These are phyloP conservation scores for Penicillium coffeae DNA, from an alignment of 495 filamentous ascomycete species.

Conservation along the genomic window DNA sequence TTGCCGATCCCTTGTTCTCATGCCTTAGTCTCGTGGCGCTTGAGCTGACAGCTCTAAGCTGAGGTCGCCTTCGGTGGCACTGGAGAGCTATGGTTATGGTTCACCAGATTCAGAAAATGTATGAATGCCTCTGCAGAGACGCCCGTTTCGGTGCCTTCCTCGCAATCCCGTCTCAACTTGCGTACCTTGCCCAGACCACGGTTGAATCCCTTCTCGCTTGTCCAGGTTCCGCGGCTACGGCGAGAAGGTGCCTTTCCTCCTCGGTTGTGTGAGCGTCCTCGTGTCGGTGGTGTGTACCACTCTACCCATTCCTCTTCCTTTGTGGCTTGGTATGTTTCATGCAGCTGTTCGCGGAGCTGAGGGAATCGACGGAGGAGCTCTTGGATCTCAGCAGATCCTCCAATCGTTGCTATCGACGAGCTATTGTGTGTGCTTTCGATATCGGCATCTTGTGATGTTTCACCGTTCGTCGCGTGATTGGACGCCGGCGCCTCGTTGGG, in stretches of 20 bases:
- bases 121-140: slow-evolving; percentile 36
- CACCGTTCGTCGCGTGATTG: slow-evolving; percentile 9
- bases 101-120: slow-evolving; percentile 39
- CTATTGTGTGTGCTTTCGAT: not conserved
- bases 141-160: slow-evolving; percentile 35
- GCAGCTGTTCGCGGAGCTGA: slow-evolving; percentile 44
- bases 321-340: slow-evolving; percentile 50
- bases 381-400: slow-evolving; percentile 42
- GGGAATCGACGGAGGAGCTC: slow-evolving; percentile 52
- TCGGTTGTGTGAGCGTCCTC: slow-evolving; percentile 34
- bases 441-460: slow-evolving; percentile 1
- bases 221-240: slow-evolving; percentile 40
- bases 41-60: not conserved
- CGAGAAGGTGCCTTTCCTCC: slow-evolving; percentile 35
- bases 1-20: not conserved
- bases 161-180: slow-evolving; percentile 36
- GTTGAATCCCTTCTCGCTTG: slow-evolving; percentile 45
- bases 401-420: slow-evolving; percentile 16
- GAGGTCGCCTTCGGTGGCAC: not conserved
- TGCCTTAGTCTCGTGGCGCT: not conserved
- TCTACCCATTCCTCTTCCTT: slow-evolving; percentile 45
- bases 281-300: slow-evolving; percentile 16
- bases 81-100: slow-evolving; percentile 17
- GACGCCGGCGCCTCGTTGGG: slow-evolving; percentile 21
- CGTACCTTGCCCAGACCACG: slow-evolving; percentile 39